Base-by-base conservation (phyloP, 2,329 filamentous ascomycete species). In the Fusarium tjaetaba region DNA sequence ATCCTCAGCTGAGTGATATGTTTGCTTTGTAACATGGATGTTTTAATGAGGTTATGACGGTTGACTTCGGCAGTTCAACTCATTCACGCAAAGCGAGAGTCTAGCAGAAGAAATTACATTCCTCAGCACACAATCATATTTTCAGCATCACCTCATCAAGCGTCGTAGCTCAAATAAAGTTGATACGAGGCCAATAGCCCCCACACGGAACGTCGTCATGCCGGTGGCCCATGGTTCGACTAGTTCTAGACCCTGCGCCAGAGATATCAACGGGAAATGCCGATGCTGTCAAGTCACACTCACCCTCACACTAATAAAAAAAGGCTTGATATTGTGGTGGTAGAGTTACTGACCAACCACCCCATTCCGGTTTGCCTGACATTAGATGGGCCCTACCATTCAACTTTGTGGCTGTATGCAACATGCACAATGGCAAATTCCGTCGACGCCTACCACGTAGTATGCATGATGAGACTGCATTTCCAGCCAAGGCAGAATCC, bases 401-500 rank as follows among this genome's bases (percentile, higher is more conserved):
- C 59, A 42, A 49, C 41, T 65, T 58, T 55, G 55, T 49, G 48
- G 63, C 63, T 65, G 51, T 63, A 53, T 45, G 51, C 56, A 42
- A 43, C 45, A 58, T 63, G 49, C 34, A 70, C 36, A 42, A 65
- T 46, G 67, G 67, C 36, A 70, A 70, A 59, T 48, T 56, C 67
- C 67, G 67, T 53, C 26, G 30, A 70, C 41, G n/a, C 59, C 60
- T 65, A 46, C 68, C 51, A 70, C 67, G 59, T 70, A 53, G 46
- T 42, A 64, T 69, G 66, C 57, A 68, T 68, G 56, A 46, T 41
- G 65, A 52, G 49, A 34, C 57, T 49, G 56, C 67, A 58, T 70
- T 49, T 53, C 58, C 65, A 70, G 67, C 67, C 59, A 70, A 70
- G 67, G 67, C 67, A 70, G 65, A 70, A 41, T 70, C 32, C 16